Evolutionary conservation across 177 flowering plant species (phyloP).

Genomic region (Vitis hybrid): DNA sequence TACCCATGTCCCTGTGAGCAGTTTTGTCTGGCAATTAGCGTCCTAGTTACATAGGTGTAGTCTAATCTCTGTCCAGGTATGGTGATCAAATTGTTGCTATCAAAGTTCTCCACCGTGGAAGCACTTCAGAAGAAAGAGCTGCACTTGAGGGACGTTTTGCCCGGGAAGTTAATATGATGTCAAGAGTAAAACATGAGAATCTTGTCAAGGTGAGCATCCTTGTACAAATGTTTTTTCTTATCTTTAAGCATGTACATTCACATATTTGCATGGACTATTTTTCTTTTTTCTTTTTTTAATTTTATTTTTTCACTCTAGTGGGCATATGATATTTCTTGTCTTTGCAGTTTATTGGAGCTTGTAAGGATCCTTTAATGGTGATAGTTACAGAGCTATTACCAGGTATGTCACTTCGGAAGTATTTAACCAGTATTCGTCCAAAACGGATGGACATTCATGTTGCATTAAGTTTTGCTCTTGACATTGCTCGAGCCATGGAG

Average conservation of each 20-base stretch:
- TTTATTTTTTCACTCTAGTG: background rate
- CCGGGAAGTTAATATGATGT: slow-evolving; percentile 97
- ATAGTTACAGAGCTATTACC: slow-evolving; percentile 86
- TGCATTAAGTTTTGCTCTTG: slow-evolving; percentile 78
- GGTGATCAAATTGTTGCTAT: slow-evolving; percentile 71
- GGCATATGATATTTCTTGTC: background rate
- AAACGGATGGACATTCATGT: slow-evolving; percentile 56
- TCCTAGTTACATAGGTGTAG: slow-evolving; percentile 18
- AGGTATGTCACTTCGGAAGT: slow-evolving; percentile 89
- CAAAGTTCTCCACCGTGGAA: slow-evolving; percentile 76
- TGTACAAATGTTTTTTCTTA: background rate
- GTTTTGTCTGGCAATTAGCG: background rate
- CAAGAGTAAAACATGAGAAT: slow-evolving; percentile 82
- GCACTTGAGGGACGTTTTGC: slow-evolving; percentile 70
- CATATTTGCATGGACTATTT: background rate
- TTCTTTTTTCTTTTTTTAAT: background rate
- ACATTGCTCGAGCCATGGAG: slow-evolving; percentile 89
- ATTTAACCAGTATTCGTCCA: slow-evolving; percentile 66
- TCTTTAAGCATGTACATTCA: background rate
- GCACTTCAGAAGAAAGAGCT: slow-evolving; percentile 63
- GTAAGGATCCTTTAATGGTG: slow-evolving; percentile 90
- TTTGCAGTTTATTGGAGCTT: slow-evolving; percentile 93
- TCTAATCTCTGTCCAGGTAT: slow-evolving; percentile 47
- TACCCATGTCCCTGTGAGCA: background rate
- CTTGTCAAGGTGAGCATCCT: slow-evolving; percentile 66